A percentile compares a stretch with the other conserved stretches of the same genome.
Evolutionary conservation across 1,284 basidiomycete species (phyloP).

Genomic region (Athelia sp.): DNA sequence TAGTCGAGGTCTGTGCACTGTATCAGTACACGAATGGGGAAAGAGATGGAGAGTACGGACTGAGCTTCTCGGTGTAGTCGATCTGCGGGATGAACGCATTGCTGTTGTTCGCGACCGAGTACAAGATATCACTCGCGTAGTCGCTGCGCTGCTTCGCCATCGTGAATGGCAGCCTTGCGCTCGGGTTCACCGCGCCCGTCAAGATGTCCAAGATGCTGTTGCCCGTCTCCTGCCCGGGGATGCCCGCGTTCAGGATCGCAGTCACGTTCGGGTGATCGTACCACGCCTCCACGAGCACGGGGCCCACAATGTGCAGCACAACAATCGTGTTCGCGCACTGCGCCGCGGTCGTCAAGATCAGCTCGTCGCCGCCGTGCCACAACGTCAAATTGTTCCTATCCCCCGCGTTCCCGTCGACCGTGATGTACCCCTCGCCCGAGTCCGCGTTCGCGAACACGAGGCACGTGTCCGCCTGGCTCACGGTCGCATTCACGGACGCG

Average conservation of each 20-base stretch:
- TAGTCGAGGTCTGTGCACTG: constrained; percentile 54
- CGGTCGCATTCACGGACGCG: constrained; percentile 11
- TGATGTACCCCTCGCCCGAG: constrained; percentile 43
- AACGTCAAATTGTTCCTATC: constrained; percentile 50
- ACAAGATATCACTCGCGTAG: too few relatives aligned
- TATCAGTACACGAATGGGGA: constrained; percentile 30
- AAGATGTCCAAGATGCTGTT: constrained; percentile 50
- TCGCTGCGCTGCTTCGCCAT: constrained; percentile 46
- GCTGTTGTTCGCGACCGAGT: constrained; percentile 9
- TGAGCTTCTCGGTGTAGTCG: constrained; percentile 5
- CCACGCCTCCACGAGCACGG: constrained; percentile 47
- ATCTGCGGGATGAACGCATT: constrained; percentile 11
- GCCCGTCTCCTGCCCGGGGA: too few relatives aligned
- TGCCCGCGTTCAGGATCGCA: constrained; percentile 44
- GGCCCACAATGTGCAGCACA: constrained; percentile 49
- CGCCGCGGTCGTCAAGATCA: constrained; percentile 28
- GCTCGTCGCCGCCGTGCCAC: constrained; percentile 50
- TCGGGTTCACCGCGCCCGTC: constrained; percentile 45
- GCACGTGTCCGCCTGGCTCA: constrained; percentile 22
- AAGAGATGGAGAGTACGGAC: constrained; percentile 8
- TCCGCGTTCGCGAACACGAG: constrained; percentile 35
- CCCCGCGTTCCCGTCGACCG: constrained; percentile 43
- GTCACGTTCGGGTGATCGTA: constrained; percentile 45
- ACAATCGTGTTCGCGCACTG: constrained; percentile 54
- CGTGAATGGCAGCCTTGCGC: constrained; percentile 46